phyloP scores from a whole-genome alignment of 2,329 filamentous ascomycete genomes.

The Xylariomycetidae sp. region DNA sequence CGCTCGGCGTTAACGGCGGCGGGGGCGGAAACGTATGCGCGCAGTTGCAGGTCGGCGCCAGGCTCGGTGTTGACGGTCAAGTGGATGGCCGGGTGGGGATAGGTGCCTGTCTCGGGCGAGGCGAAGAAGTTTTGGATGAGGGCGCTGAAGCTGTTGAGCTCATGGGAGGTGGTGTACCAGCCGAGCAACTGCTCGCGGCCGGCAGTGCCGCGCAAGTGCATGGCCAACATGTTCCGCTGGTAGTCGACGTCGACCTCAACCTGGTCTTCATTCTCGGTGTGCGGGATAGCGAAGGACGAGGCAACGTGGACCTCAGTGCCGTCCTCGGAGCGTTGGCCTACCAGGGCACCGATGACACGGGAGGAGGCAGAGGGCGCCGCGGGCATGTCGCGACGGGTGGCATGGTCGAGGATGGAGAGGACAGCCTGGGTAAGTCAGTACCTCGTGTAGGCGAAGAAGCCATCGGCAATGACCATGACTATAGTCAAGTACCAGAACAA shows the following conservation, averaged over 20 bases:
- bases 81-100: conserved; percentile 94
- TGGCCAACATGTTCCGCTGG: conserved; percentile 96
- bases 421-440: conserved; percentile 42
- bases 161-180: conserved; percentile 96
- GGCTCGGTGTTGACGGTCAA: conserved; percentile 89
- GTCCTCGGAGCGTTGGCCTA: conserved; percentile 91
- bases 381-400: conserved; percentile 71
- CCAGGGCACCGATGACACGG: conserved; percentile 91
- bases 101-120: conserved; percentile 92
- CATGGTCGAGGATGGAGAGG: conserved; percentile 85
- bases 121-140: conserved; percentile 99
- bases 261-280: conserved; percentile 97
- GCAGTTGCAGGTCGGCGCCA: conserved; percentile 80
- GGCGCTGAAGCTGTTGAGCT: conserved; percentile 97
- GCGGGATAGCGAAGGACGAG: conserved; percentile 94
- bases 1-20: conserved; percentile 93
- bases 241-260: conserved; percentile 99
- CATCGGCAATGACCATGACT: no score
- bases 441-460: background rate
- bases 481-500: conserved; percentile 3
- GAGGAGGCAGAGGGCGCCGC: conserved; percentile 67
- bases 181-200: conserved; percentile 91
- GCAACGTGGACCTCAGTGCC: conserved; percentile 94
- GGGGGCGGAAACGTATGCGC: conserved; percentile 91
- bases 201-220: conserved; percentile 90